Base-by-base conservation (phyloP, 306 rosid species). In the Morella rubra region DNA sequence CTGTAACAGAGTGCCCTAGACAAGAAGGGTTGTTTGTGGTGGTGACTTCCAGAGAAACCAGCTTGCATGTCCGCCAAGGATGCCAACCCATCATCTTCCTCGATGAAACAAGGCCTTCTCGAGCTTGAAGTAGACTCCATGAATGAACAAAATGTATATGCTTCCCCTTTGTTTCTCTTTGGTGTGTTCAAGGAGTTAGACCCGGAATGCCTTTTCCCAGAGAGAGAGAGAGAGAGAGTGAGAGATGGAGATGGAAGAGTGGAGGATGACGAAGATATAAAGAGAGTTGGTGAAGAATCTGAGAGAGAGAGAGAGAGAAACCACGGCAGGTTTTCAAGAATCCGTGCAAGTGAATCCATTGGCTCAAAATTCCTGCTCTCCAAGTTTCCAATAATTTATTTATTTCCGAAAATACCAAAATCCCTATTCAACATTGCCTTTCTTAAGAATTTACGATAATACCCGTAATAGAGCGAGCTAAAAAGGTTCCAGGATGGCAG, bases 301-400 rank as follows among this genome's bases (percentile, higher is more conserved):
- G 50, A 66, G 56, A 44, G 80, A 62, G 40, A 53, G 78, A 79
- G 73, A 81, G 76, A 20, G 70, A 24, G 24, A 86, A 80, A 79
- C 89, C 71, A 71, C 77, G 79, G 94, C 86, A 58, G 75, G 76
- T 81, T 77, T 81, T 52, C 1, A 12, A 77, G 87, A 79, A 83
- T 81, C 88, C 86, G 85, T 83, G 83, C 59, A 20, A 2, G 74
- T 58, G 89, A 88, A 88, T 84, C 98, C 93, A 89, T 90, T 87
- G 93, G 96, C 86, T 72, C 74, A 62, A 79, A 73, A 49, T 65
- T 73, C 94, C 85, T 77, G 80, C 89, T 75, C 76, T 42, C 19
- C 32, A 75, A 58, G 52, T 44, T 65, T 32, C 8, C 4, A 27
- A 2, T 11, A 18, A 45, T 76, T 68, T 61, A 44, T 67, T 22